phyloP scores from a whole-genome alignment of 768 basidiomycete species.

The Calocybe gangraenosa region DNA sequence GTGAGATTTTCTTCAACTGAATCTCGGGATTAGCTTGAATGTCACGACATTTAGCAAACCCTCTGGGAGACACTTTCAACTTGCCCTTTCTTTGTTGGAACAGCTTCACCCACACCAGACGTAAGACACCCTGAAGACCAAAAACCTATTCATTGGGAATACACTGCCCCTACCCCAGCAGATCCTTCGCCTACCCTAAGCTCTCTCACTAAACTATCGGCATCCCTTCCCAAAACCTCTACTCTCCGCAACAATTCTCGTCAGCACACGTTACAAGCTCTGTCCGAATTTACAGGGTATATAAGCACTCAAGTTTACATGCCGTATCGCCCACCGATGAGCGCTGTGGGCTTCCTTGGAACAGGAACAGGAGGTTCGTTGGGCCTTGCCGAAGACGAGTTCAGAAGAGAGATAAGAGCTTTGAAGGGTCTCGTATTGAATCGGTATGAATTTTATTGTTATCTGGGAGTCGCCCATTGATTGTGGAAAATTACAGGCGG shows the following conservation, averaged over 20 bases:
- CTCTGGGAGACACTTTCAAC: slow-evolving; percentile 62
- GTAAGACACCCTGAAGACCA: slow-evolving; percentile 19
- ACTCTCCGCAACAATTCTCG: slow-evolving; percentile 31
- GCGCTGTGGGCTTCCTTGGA: slow-evolving; percentile 24
- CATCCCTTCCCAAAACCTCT: slow-evolving; percentile 31
- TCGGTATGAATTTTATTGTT: slow-evolving; percentile 47
- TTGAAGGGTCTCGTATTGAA: slow-evolving; percentile 79
- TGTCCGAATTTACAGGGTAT: slow-evolving; percentile 76
- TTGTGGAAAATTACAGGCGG: no score
- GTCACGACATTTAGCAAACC: slow-evolving; percentile 29
- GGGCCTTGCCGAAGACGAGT: slow-evolving; percentile 58
- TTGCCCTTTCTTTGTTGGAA: slow-evolving; percentile 47
- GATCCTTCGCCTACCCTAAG: slow-evolving; percentile 33
- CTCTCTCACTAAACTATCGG: slow-evolving; percentile 31
- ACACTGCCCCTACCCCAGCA: slow-evolving; percentile 26
- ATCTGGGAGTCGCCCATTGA: no score
- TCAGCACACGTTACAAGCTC: slow-evolving; percentile 60
- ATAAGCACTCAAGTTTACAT: slow-evolving; percentile 71
- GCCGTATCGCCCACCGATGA: slow-evolving; percentile 33
- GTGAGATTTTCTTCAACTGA: slow-evolving; percentile 28
- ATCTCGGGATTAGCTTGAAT: neutral
- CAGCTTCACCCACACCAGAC: slow-evolving; percentile 15
- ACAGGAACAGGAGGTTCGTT: slow-evolving; percentile 15
- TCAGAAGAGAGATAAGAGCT: slow-evolving; percentile 69
- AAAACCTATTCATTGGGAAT: slow-evolving; percentile 33